A percentile compares a stretch with the other conserved stretches of the same genome.
These are phyloP conservation scores for Saccharomyces hybrid DNA, from an alignment of 1,139 yeast genomes.

Conservation along the genomic window DNA sequence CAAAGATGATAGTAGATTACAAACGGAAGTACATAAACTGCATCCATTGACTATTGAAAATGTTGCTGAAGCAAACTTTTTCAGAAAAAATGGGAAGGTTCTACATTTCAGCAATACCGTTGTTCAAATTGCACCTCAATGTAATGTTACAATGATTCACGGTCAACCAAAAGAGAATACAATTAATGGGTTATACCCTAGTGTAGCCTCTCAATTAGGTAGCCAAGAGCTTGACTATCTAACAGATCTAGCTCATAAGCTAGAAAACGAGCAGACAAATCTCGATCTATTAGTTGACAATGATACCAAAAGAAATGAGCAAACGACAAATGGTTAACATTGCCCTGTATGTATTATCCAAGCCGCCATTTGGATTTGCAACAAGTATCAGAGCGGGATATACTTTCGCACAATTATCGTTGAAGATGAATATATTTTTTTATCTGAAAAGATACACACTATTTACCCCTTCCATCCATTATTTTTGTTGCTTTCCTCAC, in stretches of 20 bases:
- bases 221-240: constrained; percentile 90
- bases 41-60: constrained; percentile 85
- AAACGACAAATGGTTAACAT: constrained; percentile 89
- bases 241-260: constrained; percentile 83
- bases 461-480: neutral
- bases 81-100: constrained; percentile 93
- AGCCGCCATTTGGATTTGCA: neutral
- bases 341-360: neutral
- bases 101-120: constrained; percentile 93
- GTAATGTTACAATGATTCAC: constrained; percentile 92
- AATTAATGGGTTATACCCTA: constrained; percentile 89
- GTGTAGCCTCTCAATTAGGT: constrained; percentile 93
- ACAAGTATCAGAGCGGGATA: neutral
- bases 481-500: neutral
- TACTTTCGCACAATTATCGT: constrained; percentile 44
- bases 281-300: constrained; percentile 29
- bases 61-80: constrained; percentile 95
- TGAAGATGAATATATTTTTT: constrained; percentile 49
- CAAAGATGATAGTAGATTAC: constrained; percentile 83
- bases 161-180: constrained; percentile 95
- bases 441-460: neutral
- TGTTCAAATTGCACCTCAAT: constrained; percentile 86
- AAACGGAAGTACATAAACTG: constrained; percentile 83
- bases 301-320: constrained; percentile 75
- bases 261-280: constrained; percentile 47